A percentile compares a stretch with the other conserved stretches of the same genome.
These are phyloP conservation scores for Cucumis melo DNA, from an alignment of 306 rosid species.

Conservation along the genomic window DNA sequence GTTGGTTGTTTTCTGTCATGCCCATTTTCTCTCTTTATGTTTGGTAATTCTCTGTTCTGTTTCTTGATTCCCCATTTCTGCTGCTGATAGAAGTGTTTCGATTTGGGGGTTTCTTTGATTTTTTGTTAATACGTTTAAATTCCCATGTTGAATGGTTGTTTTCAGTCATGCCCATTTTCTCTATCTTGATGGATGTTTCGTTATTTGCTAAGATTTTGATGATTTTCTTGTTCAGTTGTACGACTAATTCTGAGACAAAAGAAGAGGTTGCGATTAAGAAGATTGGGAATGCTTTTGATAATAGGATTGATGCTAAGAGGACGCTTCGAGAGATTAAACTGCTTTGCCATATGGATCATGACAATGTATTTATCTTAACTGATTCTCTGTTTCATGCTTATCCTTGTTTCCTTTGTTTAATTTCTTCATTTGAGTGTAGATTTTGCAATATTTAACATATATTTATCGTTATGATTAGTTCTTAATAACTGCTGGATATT, in stretches of 20 bases:
- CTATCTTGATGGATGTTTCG: neutral
- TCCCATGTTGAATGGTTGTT: neutral
- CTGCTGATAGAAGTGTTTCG: no score
- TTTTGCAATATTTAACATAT: neutral
- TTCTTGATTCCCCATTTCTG: no score
- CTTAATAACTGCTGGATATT: neutral
- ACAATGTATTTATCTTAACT: constrained; percentile 33
- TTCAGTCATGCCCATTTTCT: no score
- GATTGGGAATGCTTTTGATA: constrained; percentile 59
- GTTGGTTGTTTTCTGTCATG: no score
- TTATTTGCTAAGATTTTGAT: constrained; percentile 2
- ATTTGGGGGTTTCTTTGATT: neutral
- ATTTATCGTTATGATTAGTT: neutral
- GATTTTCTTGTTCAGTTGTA: constrained; percentile 27
- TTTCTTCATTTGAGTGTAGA: neutral
- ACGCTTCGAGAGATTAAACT: constrained; percentile 63
- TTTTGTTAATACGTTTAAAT: neutral
- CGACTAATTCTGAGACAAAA: constrained; percentile 35
- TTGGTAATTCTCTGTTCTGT: no score
- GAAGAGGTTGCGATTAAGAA: constrained; percentile 63
- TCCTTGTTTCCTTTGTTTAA: neutral
- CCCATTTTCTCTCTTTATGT: no score
- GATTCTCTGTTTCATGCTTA: neutral
- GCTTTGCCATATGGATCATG: constrained; percentile 80
- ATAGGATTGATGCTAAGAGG: constrained; percentile 57